Percentiles rank a stretch among this genome's conserved stretches.
Evolutionary conservation across 176 grass and related monocot genomes (phyloP).

Genomic region (Luzula sylvatica): DNA sequence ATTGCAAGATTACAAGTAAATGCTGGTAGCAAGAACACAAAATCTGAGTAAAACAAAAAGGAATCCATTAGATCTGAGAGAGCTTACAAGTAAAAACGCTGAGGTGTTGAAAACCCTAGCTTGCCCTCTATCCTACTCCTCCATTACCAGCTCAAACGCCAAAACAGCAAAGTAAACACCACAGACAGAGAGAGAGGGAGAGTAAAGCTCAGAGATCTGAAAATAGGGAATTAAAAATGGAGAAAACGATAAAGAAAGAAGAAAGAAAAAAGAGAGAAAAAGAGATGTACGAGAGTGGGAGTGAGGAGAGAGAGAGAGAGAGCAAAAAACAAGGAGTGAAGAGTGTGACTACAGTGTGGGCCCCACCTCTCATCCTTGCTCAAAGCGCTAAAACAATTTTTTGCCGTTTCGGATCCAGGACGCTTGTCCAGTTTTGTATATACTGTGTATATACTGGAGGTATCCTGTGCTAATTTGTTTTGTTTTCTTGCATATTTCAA

Average conservation of each 20-base stretch:
- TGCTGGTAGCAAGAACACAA: not conserved
- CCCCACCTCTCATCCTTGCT: not conserved
- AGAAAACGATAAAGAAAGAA: not conserved
- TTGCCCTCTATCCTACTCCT: not conserved
- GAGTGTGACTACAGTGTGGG: slow-evolving; percentile 13
- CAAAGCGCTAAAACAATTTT: not conserved
- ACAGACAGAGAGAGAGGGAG: not conserved
- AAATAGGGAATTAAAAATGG: not conserved
- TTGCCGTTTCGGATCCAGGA: not conserved
- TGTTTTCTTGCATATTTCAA: not conserved
- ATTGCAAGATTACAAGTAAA: not conserved
- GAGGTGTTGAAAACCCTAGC: slow-evolving; percentile 1
- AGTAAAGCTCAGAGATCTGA: slow-evolving; percentile 18
- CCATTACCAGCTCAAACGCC: not conserved
- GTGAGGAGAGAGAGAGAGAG: not conserved
- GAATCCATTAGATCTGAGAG: slow-evolving; percentile 18
- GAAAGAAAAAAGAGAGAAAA: slow-evolving; percentile 17
- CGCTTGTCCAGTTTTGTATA: not conserved
- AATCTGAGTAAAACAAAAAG: slow-evolving; percentile 7
- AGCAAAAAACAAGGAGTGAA: not conserved
- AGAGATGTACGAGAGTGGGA: not conserved
- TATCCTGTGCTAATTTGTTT: not conserved
- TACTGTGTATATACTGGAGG: too few species aligned
- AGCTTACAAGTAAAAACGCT: slow-evolving; percentile 1
- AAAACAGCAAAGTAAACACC: not conserved